Evolutionary conservation across 306 rosid species (phyloP), one percentile per base, ranked within the genome.

Genomic region (Crotalaria pallida): DNA sequence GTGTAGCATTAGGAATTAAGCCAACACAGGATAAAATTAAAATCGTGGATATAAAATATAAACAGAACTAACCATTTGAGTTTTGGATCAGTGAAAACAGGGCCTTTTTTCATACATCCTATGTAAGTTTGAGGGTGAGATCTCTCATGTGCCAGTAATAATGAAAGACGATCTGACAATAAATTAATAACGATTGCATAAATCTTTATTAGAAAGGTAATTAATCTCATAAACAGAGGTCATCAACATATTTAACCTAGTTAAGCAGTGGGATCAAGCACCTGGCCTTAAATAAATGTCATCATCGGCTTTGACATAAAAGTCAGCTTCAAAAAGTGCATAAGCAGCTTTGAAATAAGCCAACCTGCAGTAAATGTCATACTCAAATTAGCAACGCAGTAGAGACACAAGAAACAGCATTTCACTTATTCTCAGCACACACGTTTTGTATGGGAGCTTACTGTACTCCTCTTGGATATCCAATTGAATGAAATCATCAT

Each of bases 361-460:
- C 84, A 95, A 77, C 71, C 99, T 95, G 86, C 52, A 83, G 82
- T 5, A 72, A 71, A 80, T 45, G 53, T 58, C 52, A 27, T 38
- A 15, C 67, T 61, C 63, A 70, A 27, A 50, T 71, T 22, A 65
- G 71, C 72, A 81, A 71, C 43, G 49, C 36, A 60, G 38, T 26
- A 59, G 33, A 49, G 58, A 26, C 65, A 72, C 31, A 23, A 53
- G 80, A 38, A 69, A 41, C 8, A 67, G 26, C 26, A 62, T 52
- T 50, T 65, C 1, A 48, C 57, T 60, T 61, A 77, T 58, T 58
- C 71, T 71, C 56, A 72, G 82, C 78, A 91, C 97, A 87, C 79
- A 91, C 99, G 99, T 95, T 89, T 91, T 95, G 84, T 95, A 86
- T 67, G 99, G 99, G 64, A 95, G 99, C 87, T 86, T 95, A 84